A percentile compares a stretch with the other conserved stretches of the same genome.
phyloP scores from a whole-genome alignment of 192 early-diverging fungal species.

The Mortierella alpina region DNA sequence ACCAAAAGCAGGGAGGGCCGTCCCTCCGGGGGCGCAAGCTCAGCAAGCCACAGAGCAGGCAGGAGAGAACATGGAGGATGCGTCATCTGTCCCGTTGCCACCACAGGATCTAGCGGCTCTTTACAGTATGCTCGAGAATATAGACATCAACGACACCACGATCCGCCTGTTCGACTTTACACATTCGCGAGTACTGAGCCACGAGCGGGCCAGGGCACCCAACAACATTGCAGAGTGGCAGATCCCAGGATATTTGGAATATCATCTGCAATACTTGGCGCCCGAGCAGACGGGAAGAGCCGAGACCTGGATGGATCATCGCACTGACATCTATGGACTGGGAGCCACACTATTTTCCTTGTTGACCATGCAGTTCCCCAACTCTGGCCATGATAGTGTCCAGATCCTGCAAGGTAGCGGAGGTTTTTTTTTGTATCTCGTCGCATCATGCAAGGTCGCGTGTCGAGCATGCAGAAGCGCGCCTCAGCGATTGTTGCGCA shows the following conservation, averaged over 20 bases:
- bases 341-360: constrained; percentile 41
- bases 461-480: not conserved
- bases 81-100: not conserved
- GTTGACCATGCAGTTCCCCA: constrained; percentile 50
- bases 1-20: constrained; percentile 1
- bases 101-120: not conserved
- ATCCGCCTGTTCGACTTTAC: constrained; percentile 47
- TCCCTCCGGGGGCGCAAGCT: not conserved
- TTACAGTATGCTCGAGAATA: constrained; percentile 9
- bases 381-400: constrained; percentile 42
- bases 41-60: not conserved
- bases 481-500: not conserved
- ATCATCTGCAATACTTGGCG: constrained; percentile 45
- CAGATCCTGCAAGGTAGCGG: constrained; percentile 45
- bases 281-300: constrained; percentile 50
- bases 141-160: constrained; percentile 42
- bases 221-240: constrained; percentile 53
- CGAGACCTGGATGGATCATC: constrained; percentile 53
- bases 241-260: constrained; percentile 43
- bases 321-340: constrained; percentile 45
- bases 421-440: not conserved
- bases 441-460: too few species aligned
- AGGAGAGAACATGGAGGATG: not conserved
- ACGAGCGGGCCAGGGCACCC: constrained; percentile 47
- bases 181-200: constrained; percentile 47